Conservation (phyloP, 2,329 filamentous ascomycete genomes). For the Diplodia scrobiculata region DNA sequence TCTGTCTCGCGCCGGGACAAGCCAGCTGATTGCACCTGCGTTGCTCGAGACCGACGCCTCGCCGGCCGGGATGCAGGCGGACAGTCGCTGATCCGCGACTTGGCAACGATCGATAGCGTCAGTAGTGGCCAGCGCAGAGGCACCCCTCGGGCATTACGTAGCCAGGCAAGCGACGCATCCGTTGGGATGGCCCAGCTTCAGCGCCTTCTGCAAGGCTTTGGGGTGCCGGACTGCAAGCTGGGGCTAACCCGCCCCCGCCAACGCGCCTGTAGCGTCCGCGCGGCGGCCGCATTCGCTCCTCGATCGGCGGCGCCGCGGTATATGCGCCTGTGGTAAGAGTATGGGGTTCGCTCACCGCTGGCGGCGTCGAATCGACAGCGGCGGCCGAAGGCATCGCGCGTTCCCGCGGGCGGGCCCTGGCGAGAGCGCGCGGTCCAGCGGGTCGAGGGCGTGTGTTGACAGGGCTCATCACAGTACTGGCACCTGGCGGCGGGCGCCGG, state of each 20-base stretch:
- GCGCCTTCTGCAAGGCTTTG: not conserved
- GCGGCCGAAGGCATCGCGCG: no score
- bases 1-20: slow-evolving; percentile 19
- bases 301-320: slow-evolving; percentile 11
- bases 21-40: slow-evolving; percentile 19
- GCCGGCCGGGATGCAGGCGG: slow-evolving; percentile 6
- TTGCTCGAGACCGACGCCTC: not conserved
- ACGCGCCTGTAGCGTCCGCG: not conserved
- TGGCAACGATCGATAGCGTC: slow-evolving; percentile 28
- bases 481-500: slow-evolving; percentile 5
- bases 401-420: not conserved
- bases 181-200: not conserved
- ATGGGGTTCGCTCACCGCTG: slow-evolving; percentile 19
- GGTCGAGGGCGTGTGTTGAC: not conserved
- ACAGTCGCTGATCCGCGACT: slow-evolving; percentile 20
- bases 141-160: slow-evolving; percentile 12
- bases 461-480: not conserved
- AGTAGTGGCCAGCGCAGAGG: slow-evolving; percentile 17
- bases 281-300: slow-evolving; percentile 12
- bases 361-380: not conserved
- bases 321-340: not conserved
- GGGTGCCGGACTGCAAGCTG: not conserved
- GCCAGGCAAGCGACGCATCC: not conserved
- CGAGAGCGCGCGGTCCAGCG: not conserved
- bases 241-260: not conserved